Evolutionary conservation across 352 stramenopile genomes (phyloP), one percentile per base, ranked within the genome.

Genomic region (Globisporangium middletonii): DNA sequence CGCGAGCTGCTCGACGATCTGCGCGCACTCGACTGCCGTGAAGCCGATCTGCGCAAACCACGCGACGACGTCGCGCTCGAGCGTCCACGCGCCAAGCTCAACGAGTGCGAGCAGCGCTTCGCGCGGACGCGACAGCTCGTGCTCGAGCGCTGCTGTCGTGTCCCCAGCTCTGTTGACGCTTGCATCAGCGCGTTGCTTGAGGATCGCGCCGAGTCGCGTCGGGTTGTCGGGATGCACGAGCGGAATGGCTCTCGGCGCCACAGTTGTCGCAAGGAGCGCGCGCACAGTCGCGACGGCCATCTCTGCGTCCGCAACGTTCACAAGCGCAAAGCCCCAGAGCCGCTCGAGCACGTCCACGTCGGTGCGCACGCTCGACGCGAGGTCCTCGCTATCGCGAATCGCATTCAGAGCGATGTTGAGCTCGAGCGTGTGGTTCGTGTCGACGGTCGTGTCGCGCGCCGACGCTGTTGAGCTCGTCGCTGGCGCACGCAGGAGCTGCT

Each of bases 11-110:
- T 59, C 26, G 43, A 58, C 19, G 28, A 66, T 33, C 13, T 41
- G 26, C 2, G 18, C n/a, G 19, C 41, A 59, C 38, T 66, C 60
- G 9, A 33, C 38, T 8, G 35, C 33, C 12, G 55, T 63, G 37
- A 66, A 66, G 11, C 60, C 60, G 18, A 63, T 58, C n/a, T 63
- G 60, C 4, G 56, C n/a, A 18, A 66, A 30, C 60, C 60, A 66
- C 4, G 47, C 56, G 7, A 48, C 33, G 19, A 66, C 33, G 28
- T 63, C 53, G 13, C 55, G 60, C 16, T 58, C 41, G n/a, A 63
- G 19, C 42, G 53, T 66, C 60, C 60, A 66, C 30, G 59, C 38
- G 26, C 60, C 60, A 4, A 66, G 55, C 37, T 66, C 60, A 13
- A 49, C 26, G 16, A 66, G 35, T 12, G 60, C 44, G 2, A 28